Conservation (phyloP, 345 rosid genomes). For the Rhodamnia argentea region DNA sequence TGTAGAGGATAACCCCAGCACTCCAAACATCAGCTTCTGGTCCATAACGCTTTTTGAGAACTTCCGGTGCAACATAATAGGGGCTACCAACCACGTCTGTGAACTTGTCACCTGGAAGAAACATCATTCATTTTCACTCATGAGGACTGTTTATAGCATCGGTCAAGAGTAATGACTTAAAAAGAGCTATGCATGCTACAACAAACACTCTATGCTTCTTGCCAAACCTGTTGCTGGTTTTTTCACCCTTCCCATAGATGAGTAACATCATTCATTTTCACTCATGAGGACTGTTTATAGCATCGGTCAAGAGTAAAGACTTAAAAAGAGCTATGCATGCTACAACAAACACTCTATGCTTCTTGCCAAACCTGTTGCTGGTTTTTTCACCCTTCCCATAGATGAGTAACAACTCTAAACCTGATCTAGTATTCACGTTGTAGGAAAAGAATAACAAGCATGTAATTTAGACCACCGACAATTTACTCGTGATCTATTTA, state of each 20-base stretch:
- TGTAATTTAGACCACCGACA: background rate
- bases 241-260: background rate
- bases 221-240: background rate
- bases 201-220: background rate
- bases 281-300: background rate
- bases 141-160: background rate
- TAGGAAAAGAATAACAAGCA: background rate
- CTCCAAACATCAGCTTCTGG: conserved; percentile 43
- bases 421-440: background rate
- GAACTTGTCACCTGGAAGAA: conserved; percentile 25
- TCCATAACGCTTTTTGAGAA: conserved; percentile 31
- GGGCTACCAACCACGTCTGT: conserved; percentile 41
- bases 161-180: background rate
- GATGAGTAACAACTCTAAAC: background rate
- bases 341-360: background rate
- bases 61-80: conserved; percentile 44
- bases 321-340: background rate
- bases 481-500: background rate
- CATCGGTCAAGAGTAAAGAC: background rate
- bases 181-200: background rate
- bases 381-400: background rate
- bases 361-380: background rate
- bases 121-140: background rate
- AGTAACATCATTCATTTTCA: background rate
- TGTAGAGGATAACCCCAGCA: conserved; percentile 40